Conservation (phyloP, 2,329 filamentous ascomycete genomes). For the Coniosporium tulheliwenetii region DNA sequence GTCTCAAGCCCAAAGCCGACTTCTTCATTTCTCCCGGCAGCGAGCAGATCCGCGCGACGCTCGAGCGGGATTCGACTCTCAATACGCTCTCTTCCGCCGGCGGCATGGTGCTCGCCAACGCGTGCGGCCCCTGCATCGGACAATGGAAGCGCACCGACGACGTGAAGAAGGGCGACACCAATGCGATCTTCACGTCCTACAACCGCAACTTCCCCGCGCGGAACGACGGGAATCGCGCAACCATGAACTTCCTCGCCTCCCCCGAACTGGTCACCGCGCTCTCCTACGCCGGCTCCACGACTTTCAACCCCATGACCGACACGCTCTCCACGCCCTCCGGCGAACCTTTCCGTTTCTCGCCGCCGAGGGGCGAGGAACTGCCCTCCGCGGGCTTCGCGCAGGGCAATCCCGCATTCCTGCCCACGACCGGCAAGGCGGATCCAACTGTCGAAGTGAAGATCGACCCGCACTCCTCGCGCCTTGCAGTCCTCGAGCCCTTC, state of each 20-base stretch:
- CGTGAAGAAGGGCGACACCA: conserved; percentile 67
- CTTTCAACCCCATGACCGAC: conserved; percentile 93
- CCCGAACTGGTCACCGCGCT: conserved; percentile 95
- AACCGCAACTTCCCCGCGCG: conserved; percentile 97
- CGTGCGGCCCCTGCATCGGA: conserved; percentile 81
- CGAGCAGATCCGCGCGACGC: conserved; percentile 89
- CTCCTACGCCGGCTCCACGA: conserved; percentile 80
- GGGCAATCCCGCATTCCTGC: conserved; percentile 60
- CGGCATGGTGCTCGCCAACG: conserved; percentile 82
- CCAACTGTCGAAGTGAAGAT: conserved; percentile 58
- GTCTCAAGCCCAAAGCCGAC: conserved; percentile 72
- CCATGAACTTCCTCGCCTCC: conserved; percentile 97
- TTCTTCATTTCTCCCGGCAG: conserved; percentile 96
- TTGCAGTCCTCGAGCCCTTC: conserved; percentile 86
- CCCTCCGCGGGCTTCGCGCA: conserved; percentile 63
- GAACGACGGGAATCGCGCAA: conserved; percentile 90
- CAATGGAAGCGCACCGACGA: conserved; percentile 91
- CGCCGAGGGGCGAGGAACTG: conserved; percentile 47
- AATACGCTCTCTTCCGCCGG: conserved; percentile 75
- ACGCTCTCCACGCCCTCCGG: conserved; percentile 66
- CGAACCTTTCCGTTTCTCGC: conserved; percentile 67
- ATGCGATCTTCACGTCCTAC: conserved; percentile 93
- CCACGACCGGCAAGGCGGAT: conserved; percentile 57
- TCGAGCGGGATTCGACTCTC: conserved; percentile 78
- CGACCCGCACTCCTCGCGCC: conserved; percentile 72